A percentile compares a stretch with the other conserved stretches of the same genome.
These are phyloP conservation scores for Catunica adiposa DNA, from an alignment of 2,329 filamentous ascomycete species.

Conservation along the genomic window DNA sequence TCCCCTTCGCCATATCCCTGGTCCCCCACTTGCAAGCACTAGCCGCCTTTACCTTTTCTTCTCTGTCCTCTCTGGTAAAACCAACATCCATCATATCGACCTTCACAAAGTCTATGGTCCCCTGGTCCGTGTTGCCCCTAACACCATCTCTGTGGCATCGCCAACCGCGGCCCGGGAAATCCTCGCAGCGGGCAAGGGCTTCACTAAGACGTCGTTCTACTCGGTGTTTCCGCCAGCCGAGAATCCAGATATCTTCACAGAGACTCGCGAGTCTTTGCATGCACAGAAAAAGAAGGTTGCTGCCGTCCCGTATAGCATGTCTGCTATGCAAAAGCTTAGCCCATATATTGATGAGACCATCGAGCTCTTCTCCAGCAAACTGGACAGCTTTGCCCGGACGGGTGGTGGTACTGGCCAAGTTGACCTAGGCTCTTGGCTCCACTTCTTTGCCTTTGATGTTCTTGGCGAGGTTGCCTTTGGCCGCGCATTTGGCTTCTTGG, in stretches of 20 bases:
- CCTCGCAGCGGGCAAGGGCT: conserved; percentile 33
- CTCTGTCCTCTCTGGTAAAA: conserved; percentile 33
- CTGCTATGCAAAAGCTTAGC: conserved; percentile 34
- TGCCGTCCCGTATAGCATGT: conserved; percentile 36
- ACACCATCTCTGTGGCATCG: conserved; percentile 14
- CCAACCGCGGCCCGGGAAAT: conserved; percentile 21
- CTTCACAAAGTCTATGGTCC: conserved; percentile 40
- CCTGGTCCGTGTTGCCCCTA: conserved; percentile 15
- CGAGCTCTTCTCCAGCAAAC: conserved; percentile 27
- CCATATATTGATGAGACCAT: conserved; percentile 37
- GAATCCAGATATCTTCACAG: conserved; percentile 42
- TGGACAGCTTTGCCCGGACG: conserved; percentile 24
- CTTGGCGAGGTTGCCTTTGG: conserved; percentile 23
- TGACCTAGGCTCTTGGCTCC: conserved; percentile 32
- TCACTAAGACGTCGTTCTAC: conserved; percentile 38
- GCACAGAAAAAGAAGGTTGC: conserved; percentile 37
- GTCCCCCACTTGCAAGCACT: conserved; percentile 44
- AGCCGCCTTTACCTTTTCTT: conserved; percentile 24
- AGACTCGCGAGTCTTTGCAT: conserved; percentile 36
- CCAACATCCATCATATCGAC: conserved; percentile 27
- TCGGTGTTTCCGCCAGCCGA: conserved; percentile 37
- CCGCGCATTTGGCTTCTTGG: conserved; percentile 24
- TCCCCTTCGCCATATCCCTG: conserved; percentile 52
- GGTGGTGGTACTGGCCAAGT: conserved; percentile 17
- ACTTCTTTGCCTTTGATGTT: conserved; percentile 18